A percentile compares a stretch with the other conserved stretches of the same genome.
Evolutionary conservation across 1,284 basidiomycete species (phyloP).

Genomic region (Lentinula novae-zelandiae): DNA sequence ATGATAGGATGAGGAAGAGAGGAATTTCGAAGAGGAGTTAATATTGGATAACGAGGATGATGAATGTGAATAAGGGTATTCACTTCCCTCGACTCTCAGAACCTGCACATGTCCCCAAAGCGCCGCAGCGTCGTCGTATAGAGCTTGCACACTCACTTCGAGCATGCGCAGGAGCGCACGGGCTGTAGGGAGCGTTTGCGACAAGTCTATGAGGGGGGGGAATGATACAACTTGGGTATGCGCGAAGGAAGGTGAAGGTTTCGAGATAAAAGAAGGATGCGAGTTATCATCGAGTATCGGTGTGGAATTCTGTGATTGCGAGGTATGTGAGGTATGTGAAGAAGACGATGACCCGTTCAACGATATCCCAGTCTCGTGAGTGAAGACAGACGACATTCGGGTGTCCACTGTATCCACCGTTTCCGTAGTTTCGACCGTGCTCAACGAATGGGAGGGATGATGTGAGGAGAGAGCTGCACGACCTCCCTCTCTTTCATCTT

Average conservation of each 20-base stretch:
- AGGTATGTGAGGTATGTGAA: not conserved
- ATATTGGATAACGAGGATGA: too few species aligned
- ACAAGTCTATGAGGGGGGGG: too few species aligned
- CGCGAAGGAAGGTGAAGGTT: too few species aligned
- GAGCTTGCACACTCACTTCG: constrained; percentile 62
- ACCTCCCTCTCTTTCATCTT: too few species aligned
- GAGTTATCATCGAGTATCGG: constrained; percentile 31
- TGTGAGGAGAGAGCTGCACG: not conserved
- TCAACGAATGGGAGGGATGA: not conserved
- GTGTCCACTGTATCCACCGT: too few species aligned
- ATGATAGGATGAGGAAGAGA: too few species aligned
- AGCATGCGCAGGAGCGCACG: constrained; percentile 55
- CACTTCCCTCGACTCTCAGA: constrained; percentile 29
- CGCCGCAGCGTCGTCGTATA: constrained; percentile 65
- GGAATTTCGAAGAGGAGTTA: too few species aligned
- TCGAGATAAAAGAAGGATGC: too few species aligned
- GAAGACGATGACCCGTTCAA: not conserved
- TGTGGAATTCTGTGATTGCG: constrained; percentile 22
- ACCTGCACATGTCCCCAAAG: constrained; percentile 56
- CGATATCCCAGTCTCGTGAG: too few species aligned
- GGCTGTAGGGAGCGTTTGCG: too few species aligned
- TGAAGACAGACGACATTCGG: too few species aligned
- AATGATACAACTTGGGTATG: too few species aligned
- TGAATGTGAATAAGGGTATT: not conserved
- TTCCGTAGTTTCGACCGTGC: not conserved